Evolutionary conservation across 1,139 yeast genomes (phyloP), one percentile per base, ranked within the genome.

Genomic region (Sporopachydermia cereana): DNA sequence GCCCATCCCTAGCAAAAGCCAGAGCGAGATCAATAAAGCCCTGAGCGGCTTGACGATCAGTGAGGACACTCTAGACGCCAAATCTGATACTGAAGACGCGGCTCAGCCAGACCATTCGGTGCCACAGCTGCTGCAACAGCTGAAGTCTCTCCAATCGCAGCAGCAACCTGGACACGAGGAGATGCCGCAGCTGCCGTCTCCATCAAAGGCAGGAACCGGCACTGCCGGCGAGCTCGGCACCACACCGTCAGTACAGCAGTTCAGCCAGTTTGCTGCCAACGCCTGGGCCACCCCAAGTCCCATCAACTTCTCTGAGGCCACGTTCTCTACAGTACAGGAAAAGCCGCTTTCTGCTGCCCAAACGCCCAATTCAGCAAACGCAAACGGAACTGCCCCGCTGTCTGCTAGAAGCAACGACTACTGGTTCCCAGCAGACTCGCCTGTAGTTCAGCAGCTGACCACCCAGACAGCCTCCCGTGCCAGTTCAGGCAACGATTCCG

Each of bases 201-300:
- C 22, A 36, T 16, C 22, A 23, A 36, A 34, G 21, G 43, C 36
- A 39, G 22, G n/a, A 42, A 42, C 30, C 12, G 14, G 2, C 14
- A 41, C 43, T 25, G 17, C 43, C 42, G 45, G 36, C 22, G 45
- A 25, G 7, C n/a, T 34, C 9, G 20, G 17, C 17, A 34, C 39
- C 12, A 34, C 39, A 7, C 39, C 39, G 9, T 34, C 39, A 7
- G 17, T 34, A 7, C 39, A 34, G 22, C 39, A 34, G 17, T 34
- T 34, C 39, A 7, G 12, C 5, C 39, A 34, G 22, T 34, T 34
- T n/a, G 39, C 39, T 9, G 9, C 39, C 9, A 12, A 12, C 9
- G 39, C 39, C 9, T 34, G 39, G 39, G 39, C 39, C 9, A 34
- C 39, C 17, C 39, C 39, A 12, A 34, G 39, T 34, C 39, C 39